Evolutionary conservation across 805 yeast genomes (phyloP), one percentile per base, ranked within the genome.

Genomic region (Ogataea polymorpha): DNA sequence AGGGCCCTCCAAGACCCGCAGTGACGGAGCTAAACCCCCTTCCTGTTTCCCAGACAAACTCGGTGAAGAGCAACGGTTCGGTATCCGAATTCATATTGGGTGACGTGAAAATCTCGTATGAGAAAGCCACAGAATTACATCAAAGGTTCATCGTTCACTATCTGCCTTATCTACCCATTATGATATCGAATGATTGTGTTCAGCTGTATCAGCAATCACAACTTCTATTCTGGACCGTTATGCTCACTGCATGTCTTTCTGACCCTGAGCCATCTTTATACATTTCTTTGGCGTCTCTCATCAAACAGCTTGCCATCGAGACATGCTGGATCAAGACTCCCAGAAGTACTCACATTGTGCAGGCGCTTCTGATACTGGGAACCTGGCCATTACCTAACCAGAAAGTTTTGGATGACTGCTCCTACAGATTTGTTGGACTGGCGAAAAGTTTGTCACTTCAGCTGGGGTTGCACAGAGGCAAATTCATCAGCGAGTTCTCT

Each of bases 261-360:
- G 96, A 89, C 53, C 91, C 95, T 0, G 91, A 86, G 35, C 96
- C 97, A 3, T 72, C 85, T 0, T 59, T 88, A 33, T 90, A 90
- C 67, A 77, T 78, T 62, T 73, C 83, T 21, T 67, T 89, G 33
- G 83, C 93, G 12, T 77, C 86, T 2, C 69, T 87, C 30, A 85
- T 90, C 50, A 86, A 86, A 55, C 93, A 86, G 55, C 66, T 89
- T 50, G 96, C 96, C 0, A 87, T 87, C 39, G 95, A 86, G 55
- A 86, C 95, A 0, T 88, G 96, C 63, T 87, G 96, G 95, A 79
- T 89, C 35, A 70, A 90, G 42, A 90, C 97, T 0, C 96, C 97
- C 2, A 73, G 97, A 56, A 86, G 96, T 2, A 86, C 96, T 0
- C 96, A 90, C 60, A 90, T 90, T 28, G 87, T 90, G 6, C 97